Conservation (phyloP, 257 asterid genomes). For the Vinca minor region DNA sequence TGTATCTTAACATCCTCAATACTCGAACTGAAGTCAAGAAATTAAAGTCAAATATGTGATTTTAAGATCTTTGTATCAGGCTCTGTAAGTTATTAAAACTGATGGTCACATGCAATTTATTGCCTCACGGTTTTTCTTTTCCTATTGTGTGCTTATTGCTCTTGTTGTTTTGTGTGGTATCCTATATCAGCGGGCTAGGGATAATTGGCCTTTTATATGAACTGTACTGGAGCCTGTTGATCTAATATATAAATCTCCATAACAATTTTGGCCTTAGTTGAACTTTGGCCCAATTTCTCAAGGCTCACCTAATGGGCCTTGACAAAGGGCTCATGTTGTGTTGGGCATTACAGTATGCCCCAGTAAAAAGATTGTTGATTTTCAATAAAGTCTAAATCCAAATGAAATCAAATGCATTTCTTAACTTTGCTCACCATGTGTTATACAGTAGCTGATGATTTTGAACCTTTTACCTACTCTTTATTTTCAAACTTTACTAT, state of each 20-base stretch:
- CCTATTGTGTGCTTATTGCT: not conserved
- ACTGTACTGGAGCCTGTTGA: not conserved
- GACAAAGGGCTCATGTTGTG: not conserved
- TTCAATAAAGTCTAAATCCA: not conserved
- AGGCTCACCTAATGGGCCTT: not conserved
- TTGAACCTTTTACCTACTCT: not conserved
- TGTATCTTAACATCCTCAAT: not conserved
- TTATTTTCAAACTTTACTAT: not conserved
- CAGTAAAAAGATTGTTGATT: too few relatives aligned
- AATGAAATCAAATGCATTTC: not conserved
- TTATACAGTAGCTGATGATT: not conserved
- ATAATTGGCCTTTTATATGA: not conserved
- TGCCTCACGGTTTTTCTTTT: not conserved
- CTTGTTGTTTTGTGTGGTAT: not conserved
- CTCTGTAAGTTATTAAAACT: not conserved
- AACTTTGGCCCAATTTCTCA: not conserved
- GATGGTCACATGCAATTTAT: not conserved
- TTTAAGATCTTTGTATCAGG: not conserved
- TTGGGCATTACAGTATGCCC: not conserved
- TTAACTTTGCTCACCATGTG: not conserved
- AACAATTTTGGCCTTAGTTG: not conserved
- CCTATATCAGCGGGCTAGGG: not conserved
- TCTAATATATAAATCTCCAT: not conserved
- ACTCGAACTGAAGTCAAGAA: not conserved
- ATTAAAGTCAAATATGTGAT: not conserved